A percentile compares a stretch with the other conserved stretches of the same genome.
Conservation (phyloP, 2,329 filamentous ascomycete genomes). For the Penicillium aurantiogriseum region DNA sequence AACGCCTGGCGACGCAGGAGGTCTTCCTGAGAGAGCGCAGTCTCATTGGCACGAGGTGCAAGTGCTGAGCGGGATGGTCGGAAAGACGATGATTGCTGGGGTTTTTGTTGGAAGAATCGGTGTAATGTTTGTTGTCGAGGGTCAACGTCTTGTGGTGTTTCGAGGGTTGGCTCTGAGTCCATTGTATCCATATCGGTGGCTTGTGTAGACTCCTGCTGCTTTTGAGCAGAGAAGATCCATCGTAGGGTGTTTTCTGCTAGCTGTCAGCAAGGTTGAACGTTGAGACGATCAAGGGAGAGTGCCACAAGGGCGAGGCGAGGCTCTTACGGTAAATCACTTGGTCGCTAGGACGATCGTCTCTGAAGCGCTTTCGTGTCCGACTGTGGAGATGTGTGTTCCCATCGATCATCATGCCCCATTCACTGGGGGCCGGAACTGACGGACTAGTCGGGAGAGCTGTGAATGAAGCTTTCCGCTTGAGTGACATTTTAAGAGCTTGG, state of each 20-base stretch:
- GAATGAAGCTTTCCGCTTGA: conserved; percentile 60
- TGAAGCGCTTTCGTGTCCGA: conserved; percentile 59
- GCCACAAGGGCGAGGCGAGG: background rate
- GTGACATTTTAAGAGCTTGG: conserved; percentile 44
- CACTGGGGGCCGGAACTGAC: conserved; percentile 15
- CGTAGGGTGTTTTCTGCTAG: conserved; percentile 42
- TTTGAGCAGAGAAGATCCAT: conserved; percentile 44
- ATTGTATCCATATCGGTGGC: conserved; percentile 24
- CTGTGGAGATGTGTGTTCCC: conserved; percentile 50
- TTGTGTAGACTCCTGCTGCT: conserved; percentile 24
- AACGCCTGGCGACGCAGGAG: conserved; percentile 23
- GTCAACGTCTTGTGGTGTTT: conserved; percentile 32
- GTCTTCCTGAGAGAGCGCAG: conserved; percentile 15
- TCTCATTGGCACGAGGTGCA: conserved; percentile 25
- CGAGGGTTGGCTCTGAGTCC: conserved; percentile 24
- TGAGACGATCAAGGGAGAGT: background rate
- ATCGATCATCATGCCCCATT: conserved; percentile 31
- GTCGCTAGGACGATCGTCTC: conserved; percentile 59
- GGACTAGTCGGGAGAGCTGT: conserved; percentile 42
- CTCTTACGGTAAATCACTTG: conserved; percentile 54
- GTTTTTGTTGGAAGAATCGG: conserved; percentile 39
- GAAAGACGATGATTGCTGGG: conserved; percentile 17
- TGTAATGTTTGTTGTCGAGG: conserved; percentile 42
- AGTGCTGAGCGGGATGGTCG: conserved; percentile 22
- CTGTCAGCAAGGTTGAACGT: conserved; percentile 18